Conservation (phyloP, 1,284 basidiomycete species). For the Tylopilus orsonianus region DNA sequence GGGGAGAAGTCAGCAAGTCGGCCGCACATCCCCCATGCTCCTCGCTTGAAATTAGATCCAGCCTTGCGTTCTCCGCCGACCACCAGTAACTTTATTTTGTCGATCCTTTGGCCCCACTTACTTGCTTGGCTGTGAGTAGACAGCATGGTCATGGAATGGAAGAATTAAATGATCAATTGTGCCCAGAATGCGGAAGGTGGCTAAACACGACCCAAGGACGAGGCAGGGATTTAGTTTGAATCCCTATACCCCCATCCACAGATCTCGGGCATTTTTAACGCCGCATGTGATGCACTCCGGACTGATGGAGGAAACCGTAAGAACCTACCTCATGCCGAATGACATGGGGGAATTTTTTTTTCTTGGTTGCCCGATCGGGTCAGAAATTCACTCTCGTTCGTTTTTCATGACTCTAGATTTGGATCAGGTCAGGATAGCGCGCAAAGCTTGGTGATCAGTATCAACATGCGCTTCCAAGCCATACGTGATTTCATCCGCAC, state of each 20-base stretch:
- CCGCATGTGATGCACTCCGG: not conserved
- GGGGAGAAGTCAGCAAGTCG: not conserved
- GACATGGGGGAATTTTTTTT: not conserved
- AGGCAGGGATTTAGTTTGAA: not conserved
- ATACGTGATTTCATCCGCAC: not conserved
- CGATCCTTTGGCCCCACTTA: not conserved
- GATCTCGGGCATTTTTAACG: constrained; percentile 9
- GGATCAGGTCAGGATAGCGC: not conserved
- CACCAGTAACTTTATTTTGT: not conserved
- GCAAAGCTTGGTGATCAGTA: not conserved
- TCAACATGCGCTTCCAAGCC: constrained; percentile 12
- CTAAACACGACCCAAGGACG: not conserved
- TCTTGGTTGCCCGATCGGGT: constrained; percentile 9
- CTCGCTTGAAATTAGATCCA: not conserved
- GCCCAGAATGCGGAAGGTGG: not conserved
- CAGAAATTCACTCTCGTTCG: too few species aligned
- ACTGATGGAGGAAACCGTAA: not conserved
- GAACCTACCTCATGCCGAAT: constrained; percentile 13
- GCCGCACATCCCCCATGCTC: not conserved
- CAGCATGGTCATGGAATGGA: constrained; percentile 1
- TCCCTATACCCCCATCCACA: not conserved
- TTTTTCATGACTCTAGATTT: constrained; percentile 9
- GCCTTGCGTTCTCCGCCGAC: constrained; percentile 3
- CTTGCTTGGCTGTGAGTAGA: not conserved
- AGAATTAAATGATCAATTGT: constrained; percentile 6